A percentile compares a stretch with the other conserved stretches of the same genome.
These are phyloP conservation scores for Talaromyces piceae DNA, from an alignment of 2,329 filamentous ascomycete species.

Conservation along the genomic window DNA sequence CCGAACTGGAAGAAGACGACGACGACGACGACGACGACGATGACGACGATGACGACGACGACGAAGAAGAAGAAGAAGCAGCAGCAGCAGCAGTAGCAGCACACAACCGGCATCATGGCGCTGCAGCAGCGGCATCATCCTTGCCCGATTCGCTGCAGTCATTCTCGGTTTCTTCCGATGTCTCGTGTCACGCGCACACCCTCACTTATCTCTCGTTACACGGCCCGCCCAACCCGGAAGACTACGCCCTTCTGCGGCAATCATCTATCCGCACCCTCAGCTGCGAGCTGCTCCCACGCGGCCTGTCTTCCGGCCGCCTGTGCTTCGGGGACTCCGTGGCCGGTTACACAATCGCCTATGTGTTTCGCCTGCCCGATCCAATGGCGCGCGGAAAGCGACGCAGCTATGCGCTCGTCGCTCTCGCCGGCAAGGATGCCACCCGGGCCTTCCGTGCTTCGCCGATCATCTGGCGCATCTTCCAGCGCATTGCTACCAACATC, in stretches of 20 bases:
- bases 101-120: no score
- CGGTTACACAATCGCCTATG: slow-evolving; percentile 53
- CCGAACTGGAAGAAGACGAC: slow-evolving; percentile 31
- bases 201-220: slow-evolving; percentile 53
- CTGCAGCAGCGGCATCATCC: no score
- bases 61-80: no score
- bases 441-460: slow-evolving; percentile 41
- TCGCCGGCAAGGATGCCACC: slow-evolving; percentile 47
- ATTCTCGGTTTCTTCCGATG: slow-evolving; percentile 37
- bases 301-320: slow-evolving; percentile 50
- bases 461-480: slow-evolving; percentile 47
- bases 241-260: slow-evolving; percentile 49
- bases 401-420: slow-evolving; percentile 51
- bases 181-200: slow-evolving; percentile 48
- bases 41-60: no score
- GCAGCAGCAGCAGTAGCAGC: no score
- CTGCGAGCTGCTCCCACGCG: slow-evolving; percentile 49
- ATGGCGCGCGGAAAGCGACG: slow-evolving; percentile 50
- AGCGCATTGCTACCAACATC: slow-evolving; percentile 47
- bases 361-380: slow-evolving; percentile 52
- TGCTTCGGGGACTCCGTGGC: slow-evolving; percentile 50
- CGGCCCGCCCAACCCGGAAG: slow-evolving; percentile 46
- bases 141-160: slow-evolving; percentile 33
- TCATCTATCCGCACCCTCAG: slow-evolving; percentile 53
- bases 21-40: no score